Base-by-base conservation (phyloP, 2,329 filamentous ascomycete species). In the Trematosphaeria pertusa region DNA sequence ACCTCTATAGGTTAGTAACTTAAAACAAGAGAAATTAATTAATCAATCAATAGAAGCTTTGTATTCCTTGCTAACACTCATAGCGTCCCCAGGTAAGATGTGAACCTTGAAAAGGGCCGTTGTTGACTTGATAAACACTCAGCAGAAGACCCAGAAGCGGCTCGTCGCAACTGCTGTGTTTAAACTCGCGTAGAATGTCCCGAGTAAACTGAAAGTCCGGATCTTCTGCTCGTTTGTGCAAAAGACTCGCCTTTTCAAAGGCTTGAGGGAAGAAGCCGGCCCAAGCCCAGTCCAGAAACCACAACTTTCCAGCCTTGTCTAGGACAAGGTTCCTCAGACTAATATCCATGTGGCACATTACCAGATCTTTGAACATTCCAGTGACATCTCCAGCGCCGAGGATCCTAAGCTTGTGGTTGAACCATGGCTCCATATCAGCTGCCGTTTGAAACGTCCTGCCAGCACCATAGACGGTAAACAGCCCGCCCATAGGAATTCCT, bases 101-200 rank as follows among this genome's bases (percentile, higher is more conserved):
- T 35, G 32, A 35, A 15, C 14, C 32, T 35, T 35, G 32, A 35
- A 35, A 35, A 35, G 32, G 32, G 32, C 32, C 32, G 32, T 35
- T 17, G 32, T 35, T 35, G 32, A 35, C 17, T 35, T 35, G 14
- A 35, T 14, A 35, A 35, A 35, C 32, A 17, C 32, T 35, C 32
- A 35, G 32, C 17, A 35, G 14, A 35, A 35, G 32, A 35, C 32
- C 32, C 32, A 35, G 5, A 19, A 35, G 32, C n/a, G 32, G 12
- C 32, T 19, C 32, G 5, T 35, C 32, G 17, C 14, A 14, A 35
- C 17, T 17, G 32, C 32, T 14, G 32, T 35, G 19, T 17, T 15
- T 15, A 19, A 35, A 17, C 15, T 35, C 32, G 32, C 32, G 32
- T 18, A 35, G 32, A 35, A 35, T 10, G 32, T 35, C 32, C 19